Base-by-base conservation (phyloP, 2,329 filamentous ascomycete genomes). In the Trichoderma gracile region DNA sequence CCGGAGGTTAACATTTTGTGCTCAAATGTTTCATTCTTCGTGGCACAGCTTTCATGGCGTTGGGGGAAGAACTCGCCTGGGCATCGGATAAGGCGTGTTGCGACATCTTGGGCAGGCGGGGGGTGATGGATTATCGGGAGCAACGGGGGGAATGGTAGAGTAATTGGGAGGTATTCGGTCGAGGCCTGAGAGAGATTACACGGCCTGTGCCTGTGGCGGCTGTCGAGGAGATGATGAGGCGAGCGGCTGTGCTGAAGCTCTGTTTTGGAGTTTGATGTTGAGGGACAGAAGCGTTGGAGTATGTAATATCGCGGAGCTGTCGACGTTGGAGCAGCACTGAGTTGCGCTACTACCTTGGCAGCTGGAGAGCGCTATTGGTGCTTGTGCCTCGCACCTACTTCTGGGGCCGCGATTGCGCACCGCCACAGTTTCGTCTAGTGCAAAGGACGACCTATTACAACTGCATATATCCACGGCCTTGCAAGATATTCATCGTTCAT, bases 51-150 rank as follows among this genome's bases (percentile, higher is more conserved):
- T 67, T 14, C 19, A 38, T 66, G 65, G 4, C 21, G 38, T 17
- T 46, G 17, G 21, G 46, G 25, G 27, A 33, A 67, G 15, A 23
- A 71, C 78, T 75, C 86, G 95, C 92, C 89, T 97, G 93, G 82
- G 96, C 93, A 86, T 97, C 93, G 81, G 93, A 97, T 82, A 98
- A 90, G 78, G 92, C 91, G 89, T 97, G 93, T 84, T 93, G 90
- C 80, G 93, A 95, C 93, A 97, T 97, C 78, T 79, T 89, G 84
- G 78, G 76, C 69, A 67, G 64, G 45, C 67, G 66, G 68, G 25
- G 43, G 56, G 50, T n/a, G 53, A 33, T 23, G 17, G 1, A 7
- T 27, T 21, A 23, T 53, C 52, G 45, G 30, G 43, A 33, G 45
- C 3, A 21, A 4, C 19, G 40, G 38, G 49, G 40, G 21, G n/a